phyloP scores from a whole-genome alignment of 768 basidiomycete species.

The Mycena alexandri region DNA sequence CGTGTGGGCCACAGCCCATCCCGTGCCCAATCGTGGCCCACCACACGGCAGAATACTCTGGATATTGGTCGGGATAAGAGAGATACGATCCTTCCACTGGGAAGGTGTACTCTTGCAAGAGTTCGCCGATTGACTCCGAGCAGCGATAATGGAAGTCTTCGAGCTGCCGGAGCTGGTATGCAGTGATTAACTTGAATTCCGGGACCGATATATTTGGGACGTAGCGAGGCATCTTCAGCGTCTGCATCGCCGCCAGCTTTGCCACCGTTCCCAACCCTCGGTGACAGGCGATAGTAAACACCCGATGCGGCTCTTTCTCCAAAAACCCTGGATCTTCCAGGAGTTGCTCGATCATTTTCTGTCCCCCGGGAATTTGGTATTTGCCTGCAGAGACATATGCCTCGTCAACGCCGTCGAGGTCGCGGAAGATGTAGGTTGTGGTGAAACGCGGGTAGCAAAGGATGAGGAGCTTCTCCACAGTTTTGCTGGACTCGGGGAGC shows the following conservation, averaged over 20 bases:
- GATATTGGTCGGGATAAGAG: background rate
- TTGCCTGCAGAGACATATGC: slow-evolving; percentile 51
- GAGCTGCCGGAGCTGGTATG: slow-evolving; percentile 15
- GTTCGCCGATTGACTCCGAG: background rate
- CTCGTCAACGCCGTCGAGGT: slow-evolving; percentile 46
- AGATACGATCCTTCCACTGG: background rate
- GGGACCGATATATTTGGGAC: background rate
- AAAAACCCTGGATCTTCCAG: slow-evolving; percentile 28
- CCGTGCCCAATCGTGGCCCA: background rate
- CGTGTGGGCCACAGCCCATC: background rate
- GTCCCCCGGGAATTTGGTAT: slow-evolving; percentile 51
- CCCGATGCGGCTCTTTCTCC: slow-evolving; percentile 34
- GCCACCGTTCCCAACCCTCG: slow-evolving; percentile 33
- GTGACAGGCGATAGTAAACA: slow-evolving; percentile 43
- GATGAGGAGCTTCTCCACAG: slow-evolving; percentile 50
- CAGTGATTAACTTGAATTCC: slow-evolving; percentile 17
- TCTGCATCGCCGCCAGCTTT: slow-evolving; percentile 23
- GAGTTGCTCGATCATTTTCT: slow-evolving; percentile 34
- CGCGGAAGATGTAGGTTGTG: slow-evolving; percentile 24
- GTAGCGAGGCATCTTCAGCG: slow-evolving; percentile 16
- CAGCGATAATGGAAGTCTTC: slow-evolving; percentile 11
- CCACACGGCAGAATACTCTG: background rate
- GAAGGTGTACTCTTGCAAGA: background rate
- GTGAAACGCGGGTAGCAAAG: slow-evolving; percentile 50
- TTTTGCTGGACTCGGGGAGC: slow-evolving; percentile 47